Conservation (phyloP, 306 rosid genomes). For the Vachellia pachyceras region DNA sequence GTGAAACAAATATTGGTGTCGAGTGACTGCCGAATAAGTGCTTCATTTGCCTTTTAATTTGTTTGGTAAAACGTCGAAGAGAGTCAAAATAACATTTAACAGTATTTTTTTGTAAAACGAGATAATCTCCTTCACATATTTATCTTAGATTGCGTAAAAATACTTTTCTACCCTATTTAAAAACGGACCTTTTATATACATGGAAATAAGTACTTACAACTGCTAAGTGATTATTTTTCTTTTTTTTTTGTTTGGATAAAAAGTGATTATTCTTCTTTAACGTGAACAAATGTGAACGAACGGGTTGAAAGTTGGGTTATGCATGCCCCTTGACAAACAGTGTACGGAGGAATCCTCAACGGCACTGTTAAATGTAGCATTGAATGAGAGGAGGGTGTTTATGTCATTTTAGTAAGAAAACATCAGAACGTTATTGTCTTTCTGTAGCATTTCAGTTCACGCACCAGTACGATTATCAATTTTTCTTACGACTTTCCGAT, state of each 20-base stretch:
- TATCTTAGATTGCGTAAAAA: too few relatives aligned
- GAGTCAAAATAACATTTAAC: too few relatives aligned
- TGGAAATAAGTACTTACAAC: neutral
- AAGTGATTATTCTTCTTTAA: neutral
- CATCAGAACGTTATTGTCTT: neutral
- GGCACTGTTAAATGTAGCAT: neutral
- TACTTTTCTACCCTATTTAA: too few relatives aligned
- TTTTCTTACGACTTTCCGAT: constrained; percentile 22
- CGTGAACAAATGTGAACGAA: constrained; percentile 14
- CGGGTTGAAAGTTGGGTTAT: neutral
- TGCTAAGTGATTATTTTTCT: neutral
- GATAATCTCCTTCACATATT: too few relatives aligned
- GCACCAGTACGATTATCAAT: constrained; percentile 29
- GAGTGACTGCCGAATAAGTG: constrained; percentile 6
- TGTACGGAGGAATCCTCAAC: constrained; percentile 8
- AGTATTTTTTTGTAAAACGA: too few relatives aligned
- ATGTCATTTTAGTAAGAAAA: constrained; percentile 13
- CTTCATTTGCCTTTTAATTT: neutral
- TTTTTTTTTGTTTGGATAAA: neutral
- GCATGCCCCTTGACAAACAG: constrained; percentile 31
- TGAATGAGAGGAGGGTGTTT: constrained; percentile 21
- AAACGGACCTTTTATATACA: too few relatives aligned
- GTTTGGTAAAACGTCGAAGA: too few relatives aligned
- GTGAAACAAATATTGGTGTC: neutral
- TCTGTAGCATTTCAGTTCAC: constrained; percentile 27